Evolutionary conservation across 371 early-diverging fungal genomes (phyloP).

Genomic region (Umbelopsis sp.): DNA sequence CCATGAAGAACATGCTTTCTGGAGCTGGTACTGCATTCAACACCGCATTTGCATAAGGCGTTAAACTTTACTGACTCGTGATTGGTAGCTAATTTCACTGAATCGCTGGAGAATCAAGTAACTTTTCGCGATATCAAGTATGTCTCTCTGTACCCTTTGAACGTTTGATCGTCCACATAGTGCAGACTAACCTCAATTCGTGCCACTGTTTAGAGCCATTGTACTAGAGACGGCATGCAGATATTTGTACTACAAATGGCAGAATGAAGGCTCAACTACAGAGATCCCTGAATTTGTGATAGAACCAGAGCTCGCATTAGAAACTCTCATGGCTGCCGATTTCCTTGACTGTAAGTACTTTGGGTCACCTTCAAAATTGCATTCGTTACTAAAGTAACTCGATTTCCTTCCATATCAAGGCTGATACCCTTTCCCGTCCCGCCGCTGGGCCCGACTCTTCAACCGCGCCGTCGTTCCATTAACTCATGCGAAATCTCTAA

Average conservation of each 20-base stretch:
- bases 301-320: conserved; percentile 87
- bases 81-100: conserved; percentile 81
- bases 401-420: no score
- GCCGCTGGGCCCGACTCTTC: no score
- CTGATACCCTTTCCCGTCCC: no score
- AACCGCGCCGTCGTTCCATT: no score
- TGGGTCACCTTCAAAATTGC: no score
- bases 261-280: conserved; percentile 65
- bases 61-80: conserved; percentile 23
- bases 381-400: no score
- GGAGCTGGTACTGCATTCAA: conserved; percentile 63
- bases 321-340: conserved; percentile 95
- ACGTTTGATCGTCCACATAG: not conserved
- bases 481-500: not conserved
- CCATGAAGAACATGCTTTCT: conserved; percentile 91
- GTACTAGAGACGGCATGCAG: conserved; percentile 92
- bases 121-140: conserved; percentile 92
- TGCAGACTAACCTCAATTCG: not conserved
- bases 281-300: conserved; percentile 91
- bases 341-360: conserved; percentile 80
- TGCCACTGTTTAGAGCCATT: conserved; percentile 63
- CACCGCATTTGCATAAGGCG: not conserved
- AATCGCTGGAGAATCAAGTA: conserved; percentile 86
- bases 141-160: not conserved
- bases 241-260: conserved; percentile 85